A percentile compares a stretch with the other conserved stretches of the same genome.
phyloP scores from a whole-genome alignment of 1,139 yeast genomes.

The Sugiyamaella japonica region DNA sequence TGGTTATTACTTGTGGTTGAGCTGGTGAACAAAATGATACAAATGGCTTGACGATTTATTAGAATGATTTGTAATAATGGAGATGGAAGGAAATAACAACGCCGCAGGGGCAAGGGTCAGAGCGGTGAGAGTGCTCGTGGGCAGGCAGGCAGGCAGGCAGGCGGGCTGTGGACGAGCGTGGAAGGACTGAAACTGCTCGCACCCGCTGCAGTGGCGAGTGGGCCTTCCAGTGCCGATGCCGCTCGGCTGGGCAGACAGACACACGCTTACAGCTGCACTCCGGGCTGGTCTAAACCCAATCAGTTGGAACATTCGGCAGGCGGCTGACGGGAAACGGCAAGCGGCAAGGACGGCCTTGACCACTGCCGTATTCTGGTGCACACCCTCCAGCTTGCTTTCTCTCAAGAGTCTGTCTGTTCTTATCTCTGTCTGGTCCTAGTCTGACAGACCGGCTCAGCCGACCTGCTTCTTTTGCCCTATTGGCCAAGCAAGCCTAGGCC shows the following conservation, averaged over 20 bases:
- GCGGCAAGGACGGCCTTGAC: no score
- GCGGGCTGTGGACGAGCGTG: not conserved
- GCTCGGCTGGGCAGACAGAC: not conserved
- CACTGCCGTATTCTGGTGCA: no score
- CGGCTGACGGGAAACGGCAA: no score
- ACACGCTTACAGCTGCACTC: no score
- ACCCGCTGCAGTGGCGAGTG: constrained; percentile 2
- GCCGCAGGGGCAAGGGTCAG: constrained; percentile 16
- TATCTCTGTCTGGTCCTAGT: no score
- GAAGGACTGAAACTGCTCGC: not conserved
- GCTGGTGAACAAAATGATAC: not conserved
- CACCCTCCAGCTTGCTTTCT: no score
- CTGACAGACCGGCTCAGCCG: no score
- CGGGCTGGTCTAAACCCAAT: not conserved
- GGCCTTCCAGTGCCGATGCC: not conserved
- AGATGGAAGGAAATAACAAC: not conserved
- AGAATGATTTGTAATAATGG: constrained; percentile 9
- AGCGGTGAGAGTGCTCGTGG: no score
- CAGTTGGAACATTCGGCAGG: no score
- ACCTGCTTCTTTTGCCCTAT: no score
- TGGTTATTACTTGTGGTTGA: not conserved
- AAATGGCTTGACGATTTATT: not conserved
- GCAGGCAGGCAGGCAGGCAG: not conserved
- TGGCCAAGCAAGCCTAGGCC: no score
- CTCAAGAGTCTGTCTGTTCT: no score